Evolutionary conservation across 805 yeast genomes (phyloP).

Genomic region (Ogataea corticis): DNA sequence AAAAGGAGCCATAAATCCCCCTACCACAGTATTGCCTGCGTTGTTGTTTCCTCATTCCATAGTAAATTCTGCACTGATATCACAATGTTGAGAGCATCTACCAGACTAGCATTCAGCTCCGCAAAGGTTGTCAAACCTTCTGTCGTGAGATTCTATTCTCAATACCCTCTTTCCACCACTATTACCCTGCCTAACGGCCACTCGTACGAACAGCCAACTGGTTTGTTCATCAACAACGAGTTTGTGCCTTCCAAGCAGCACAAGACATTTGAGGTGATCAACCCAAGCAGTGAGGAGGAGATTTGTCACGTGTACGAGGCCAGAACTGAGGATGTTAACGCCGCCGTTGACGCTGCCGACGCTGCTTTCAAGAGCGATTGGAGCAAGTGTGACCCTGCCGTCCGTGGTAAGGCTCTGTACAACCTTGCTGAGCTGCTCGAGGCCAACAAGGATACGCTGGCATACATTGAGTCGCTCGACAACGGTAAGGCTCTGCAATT

Average conservation of each 20-base stretch:
- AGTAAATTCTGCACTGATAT: background rate
- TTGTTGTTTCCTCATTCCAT: background rate
- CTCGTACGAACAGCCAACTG: constrained; percentile 58
- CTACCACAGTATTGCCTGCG: no score
- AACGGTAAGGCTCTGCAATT: constrained; percentile 73
- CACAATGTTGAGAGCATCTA: constrained; percentile 23
- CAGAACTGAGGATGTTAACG: constrained; percentile 61
- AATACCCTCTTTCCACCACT: constrained; percentile 37
- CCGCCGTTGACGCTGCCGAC: constrained; percentile 68
- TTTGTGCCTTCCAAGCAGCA: constrained; percentile 50
- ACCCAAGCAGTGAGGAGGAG: constrained; percentile 55
- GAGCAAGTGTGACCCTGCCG: constrained; percentile 58
- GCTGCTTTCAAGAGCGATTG: constrained; percentile 57
- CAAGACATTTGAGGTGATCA: constrained; percentile 51
- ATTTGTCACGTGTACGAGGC: constrained; percentile 55
- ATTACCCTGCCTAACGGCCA: constrained; percentile 71
- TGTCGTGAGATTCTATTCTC: constrained; percentile 25
- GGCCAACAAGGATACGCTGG: constrained; percentile 58
- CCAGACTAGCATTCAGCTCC: constrained; percentile 16
- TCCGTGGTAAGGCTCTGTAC: constrained; percentile 51
- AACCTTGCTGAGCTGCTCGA: constrained; percentile 73
- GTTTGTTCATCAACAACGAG: constrained; percentile 59
- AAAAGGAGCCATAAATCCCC: background rate
- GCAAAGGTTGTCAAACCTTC: constrained; percentile 17
- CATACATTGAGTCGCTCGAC: constrained; percentile 70